Base-by-base conservation (phyloP, 352 stramenopile genomes). In the Pilasporangium apinafurcum region DNA sequence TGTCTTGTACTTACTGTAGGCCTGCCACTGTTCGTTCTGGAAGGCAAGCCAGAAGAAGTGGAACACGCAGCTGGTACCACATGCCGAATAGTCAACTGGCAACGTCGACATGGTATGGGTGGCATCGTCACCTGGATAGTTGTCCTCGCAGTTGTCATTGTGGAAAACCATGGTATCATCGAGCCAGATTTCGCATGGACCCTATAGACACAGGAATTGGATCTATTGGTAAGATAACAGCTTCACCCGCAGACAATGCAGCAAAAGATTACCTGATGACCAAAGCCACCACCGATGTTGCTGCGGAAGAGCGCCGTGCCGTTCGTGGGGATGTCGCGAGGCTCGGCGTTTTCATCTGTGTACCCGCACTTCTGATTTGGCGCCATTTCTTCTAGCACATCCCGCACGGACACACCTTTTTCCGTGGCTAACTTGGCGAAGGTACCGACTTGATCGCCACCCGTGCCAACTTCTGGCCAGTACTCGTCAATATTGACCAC, bases 31-130 rank as follows among this genome's bases (percentile, higher is more conserved):
- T 10, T 9, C 35, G 14, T 65, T 59, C 37, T 80, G 61, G 29
- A 80, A 61, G 2, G 9, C 61, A 16, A 79, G 44, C 67, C 67
- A 79, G 56, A 70, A 79, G 42, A 74, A 73, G 0, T 57, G 46
- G 17, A 79, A 37, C 22, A 52, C 56, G 59, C 60, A 79, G n/a
- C 53, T 43, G 10, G 44, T 51, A 12, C 53, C 49, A 46, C 67
- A 79, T 5, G 56, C 53, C 20, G 63, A 63, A 20, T 54, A 76
- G 34, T 79, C 67, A 0, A 79, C 45, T 0, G 56, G 48, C 46
- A 68, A 49, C 4, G 59, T 40, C 0, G 62, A 66, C 45, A 48
- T 59, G 16, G 51, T 40, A 13, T 38, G 39, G 1, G 48, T 47
- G 12, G 51, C 14, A 14, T 37, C 30, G 14, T 56, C 59, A n/a